Conservation (phyloP, 345 rosid genomes). For the Eucalyptus victrix region DNA sequence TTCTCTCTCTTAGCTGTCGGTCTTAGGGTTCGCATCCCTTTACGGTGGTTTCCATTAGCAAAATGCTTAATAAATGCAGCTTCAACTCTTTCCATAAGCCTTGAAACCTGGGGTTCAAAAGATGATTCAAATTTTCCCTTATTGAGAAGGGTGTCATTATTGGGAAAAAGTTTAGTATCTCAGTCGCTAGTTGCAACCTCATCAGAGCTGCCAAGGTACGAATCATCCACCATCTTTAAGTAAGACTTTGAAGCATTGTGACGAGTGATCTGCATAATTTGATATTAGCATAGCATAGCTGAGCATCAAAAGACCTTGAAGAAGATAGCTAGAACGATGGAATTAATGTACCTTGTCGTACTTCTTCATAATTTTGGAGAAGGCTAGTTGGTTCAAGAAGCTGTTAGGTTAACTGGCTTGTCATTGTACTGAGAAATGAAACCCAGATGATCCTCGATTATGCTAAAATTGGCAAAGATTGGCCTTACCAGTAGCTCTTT, state of each 20-base stretch:
- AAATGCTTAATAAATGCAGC: conserved; percentile 50
- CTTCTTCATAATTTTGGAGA: conserved; percentile 83
- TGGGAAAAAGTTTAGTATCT: background rate
- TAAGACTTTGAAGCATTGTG: conserved; percentile 47
- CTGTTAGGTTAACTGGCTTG: conserved; percentile 8
- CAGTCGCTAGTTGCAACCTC: conserved; percentile 41
- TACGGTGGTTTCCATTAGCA: conserved; percentile 34
- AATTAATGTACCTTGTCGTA: conserved; percentile 53
- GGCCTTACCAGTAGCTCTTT: conserved; percentile 38
- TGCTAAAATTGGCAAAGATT: conserved; percentile 28
- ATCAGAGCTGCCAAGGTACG: conserved; percentile 48
- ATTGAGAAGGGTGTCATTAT: background rate
- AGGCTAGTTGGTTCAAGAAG: conserved; percentile 60
- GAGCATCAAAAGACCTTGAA: background rate
- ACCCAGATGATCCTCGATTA: background rate
- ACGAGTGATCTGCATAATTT: conserved; percentile 25
- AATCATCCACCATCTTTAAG: conserved; percentile 50
- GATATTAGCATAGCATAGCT: background rate
- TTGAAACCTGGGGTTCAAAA: background rate
- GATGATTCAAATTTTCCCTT: background rate
- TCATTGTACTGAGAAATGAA: background rate
- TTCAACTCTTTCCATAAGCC: conserved; percentile 53
- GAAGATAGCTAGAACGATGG: background rate
- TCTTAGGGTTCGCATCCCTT: conserved; percentile 55
- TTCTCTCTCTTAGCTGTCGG: conserved; percentile 47